These are phyloP conservation scores for Achlya hypogyna DNA, from an alignment of 352 stramenopile genomes.

Conservation along the genomic window DNA sequence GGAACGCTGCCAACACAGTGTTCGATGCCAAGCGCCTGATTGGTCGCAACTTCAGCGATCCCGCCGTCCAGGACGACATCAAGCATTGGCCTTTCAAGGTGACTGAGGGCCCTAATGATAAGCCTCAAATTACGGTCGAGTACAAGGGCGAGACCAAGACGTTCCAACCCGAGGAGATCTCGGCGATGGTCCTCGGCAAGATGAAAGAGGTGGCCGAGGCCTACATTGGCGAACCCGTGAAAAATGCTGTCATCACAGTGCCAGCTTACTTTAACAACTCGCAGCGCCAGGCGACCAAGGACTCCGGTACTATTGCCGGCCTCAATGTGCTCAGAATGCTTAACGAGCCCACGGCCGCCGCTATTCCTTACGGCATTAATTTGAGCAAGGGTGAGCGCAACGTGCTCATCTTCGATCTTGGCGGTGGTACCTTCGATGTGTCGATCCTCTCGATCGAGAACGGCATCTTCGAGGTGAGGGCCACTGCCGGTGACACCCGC, in stretches of 20 bases:
- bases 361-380: slow-evolving; percentile 86
- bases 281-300: slow-evolving; percentile 92
- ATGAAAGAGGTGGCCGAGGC: slow-evolving; percentile 59
- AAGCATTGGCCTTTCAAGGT: slow-evolving; percentile 72
- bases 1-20: slow-evolving; percentile 92
- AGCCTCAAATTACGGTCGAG: slow-evolving; percentile 75
- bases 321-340: slow-evolving; percentile 94
- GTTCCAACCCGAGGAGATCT: slow-evolving; percentile 85
- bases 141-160: slow-evolving; percentile 75
- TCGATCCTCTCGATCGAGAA: slow-evolving; percentile 87
- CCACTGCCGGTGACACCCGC: slow-evolving; percentile 88
- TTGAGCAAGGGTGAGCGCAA: slow-evolving; percentile 87
- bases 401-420: slow-evolving; percentile 91
- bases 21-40: slow-evolving; percentile 98
- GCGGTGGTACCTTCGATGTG: slow-evolving; percentile 87
- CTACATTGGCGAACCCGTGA: slow-evolving; percentile 45
- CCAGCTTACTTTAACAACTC: slow-evolving; percentile 95
- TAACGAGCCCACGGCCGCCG: slow-evolving; percentile 93
- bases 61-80: slow-evolving; percentile 73
- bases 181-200: slow-evolving; percentile 70
- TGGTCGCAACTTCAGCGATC: slow-evolving; percentile 88
- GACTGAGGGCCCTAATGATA: slow-evolving; percentile 62
- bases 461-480: slow-evolving; percentile 92
- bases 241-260: slow-evolving; percentile 87
- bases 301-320: slow-evolving; percentile 85